Base-by-base conservation (phyloP, 1,139 yeast genomes). In the Meyerozyma sp. region DNA sequence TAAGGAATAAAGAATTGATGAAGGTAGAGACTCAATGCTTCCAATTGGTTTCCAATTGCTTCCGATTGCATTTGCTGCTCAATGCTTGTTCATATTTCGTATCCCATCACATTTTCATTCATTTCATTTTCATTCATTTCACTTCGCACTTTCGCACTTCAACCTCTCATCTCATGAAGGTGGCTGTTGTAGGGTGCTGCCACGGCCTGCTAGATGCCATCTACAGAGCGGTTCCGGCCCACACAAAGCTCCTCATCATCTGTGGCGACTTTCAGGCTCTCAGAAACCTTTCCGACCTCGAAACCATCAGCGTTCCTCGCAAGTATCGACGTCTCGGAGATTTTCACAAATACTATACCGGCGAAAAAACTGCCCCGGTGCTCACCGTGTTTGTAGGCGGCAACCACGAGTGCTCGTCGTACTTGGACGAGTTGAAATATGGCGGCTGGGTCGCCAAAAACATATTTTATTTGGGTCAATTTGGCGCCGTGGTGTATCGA, bases 391-490 rank as follows among this genome's bases (percentile, higher is more conserved):
- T 93, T 52, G 79, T 94, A 39, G 98, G 98, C 3, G 99, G 99
- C 0, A 93, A 93, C 63, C 99, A 93, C 57, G 99, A 93, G 58
- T 82, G 94, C 8, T 85, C 94, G 45, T 79, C 82, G 48, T 88
- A 86, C 59, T 57, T 93, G 50, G 74, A 79, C 52, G 91, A 87
- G 53, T 65, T 91, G 47, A 80, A 79, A 49, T 79, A 75, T 58
- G 99, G 99, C 9, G 99, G 99, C 0, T 94, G 94, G 90, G 93
- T 87, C 1, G 95, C 96, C 1, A 89, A 89, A 1, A 84, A 85
- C 51, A 89, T 93, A n/a, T 94, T 84, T 61, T 94, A 82, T 57
- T 61, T 93, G 56, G 99, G 98, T 0, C 80, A 81, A 38, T 77
- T 82, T 37, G 90, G 93, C 11, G 80, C 82, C 4, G 68, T 94